phyloP scores from a whole-genome alignment of 139 green algal genomes.

The Mychonastes homosphaera region DNA sequence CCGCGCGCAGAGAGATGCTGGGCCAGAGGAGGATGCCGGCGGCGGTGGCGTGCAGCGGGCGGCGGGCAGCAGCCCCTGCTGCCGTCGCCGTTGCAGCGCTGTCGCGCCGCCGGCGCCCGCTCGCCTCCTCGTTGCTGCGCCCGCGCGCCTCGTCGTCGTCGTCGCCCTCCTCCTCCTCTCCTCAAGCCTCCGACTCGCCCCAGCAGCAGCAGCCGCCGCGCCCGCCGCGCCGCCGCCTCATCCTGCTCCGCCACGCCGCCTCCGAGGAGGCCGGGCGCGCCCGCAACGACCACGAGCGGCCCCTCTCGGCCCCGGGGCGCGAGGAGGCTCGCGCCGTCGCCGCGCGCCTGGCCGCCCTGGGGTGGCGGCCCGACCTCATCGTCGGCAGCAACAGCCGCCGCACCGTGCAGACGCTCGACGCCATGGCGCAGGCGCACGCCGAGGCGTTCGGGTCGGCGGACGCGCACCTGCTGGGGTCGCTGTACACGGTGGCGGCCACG shows the following conservation, averaged over 20 bases:
- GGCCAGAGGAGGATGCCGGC: too few species aligned
- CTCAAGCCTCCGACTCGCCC: too few species aligned
- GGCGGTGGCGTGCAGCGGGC: too few species aligned
- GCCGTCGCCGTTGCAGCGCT: too few species aligned
- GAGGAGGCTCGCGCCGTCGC: conserved; percentile 21
- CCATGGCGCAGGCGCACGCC: conserved; percentile 46
- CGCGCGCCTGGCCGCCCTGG: conserved; percentile 25
- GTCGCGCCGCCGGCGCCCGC: too few species aligned
- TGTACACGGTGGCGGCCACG: conserved; percentile 72
- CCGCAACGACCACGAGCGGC: conserved; percentile 13
- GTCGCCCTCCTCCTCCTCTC: too few species aligned
- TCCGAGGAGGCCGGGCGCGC: conserved; percentile 23
- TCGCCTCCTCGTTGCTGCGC: too few species aligned
- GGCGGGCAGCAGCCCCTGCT: too few species aligned
- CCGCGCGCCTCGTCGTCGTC: too few species aligned
- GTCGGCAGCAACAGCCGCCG: conserved; percentile 51
- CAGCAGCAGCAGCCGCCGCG: too few species aligned
- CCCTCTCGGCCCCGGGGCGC: conserved; percentile 4
- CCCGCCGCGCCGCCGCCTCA: conserved; percentile 27
- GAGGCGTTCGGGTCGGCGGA: background rate
- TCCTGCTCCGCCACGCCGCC: conserved; percentile 73
- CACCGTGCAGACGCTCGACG: conserved; percentile 69
- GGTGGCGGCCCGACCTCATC: conserved; percentile 67
- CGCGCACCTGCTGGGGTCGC: conserved; percentile 52
- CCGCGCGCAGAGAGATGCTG: too few species aligned